Base-by-base conservation (phyloP, 768 basidiomycete species). In the Suillus lakei region DNA sequence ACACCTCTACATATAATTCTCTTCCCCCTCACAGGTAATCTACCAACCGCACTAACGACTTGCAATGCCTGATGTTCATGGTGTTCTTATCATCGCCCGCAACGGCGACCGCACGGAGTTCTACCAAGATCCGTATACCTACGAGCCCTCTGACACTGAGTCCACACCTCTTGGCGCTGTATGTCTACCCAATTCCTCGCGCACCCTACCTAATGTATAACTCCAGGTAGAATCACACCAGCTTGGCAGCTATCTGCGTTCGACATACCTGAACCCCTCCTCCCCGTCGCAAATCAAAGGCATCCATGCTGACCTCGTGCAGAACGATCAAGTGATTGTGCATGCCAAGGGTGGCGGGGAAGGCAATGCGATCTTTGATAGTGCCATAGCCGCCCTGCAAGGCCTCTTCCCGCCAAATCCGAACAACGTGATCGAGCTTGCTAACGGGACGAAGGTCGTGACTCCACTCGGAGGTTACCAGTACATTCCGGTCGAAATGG, bases 401-500 rank as follows among this genome's bases (percentile, higher is more conserved):
- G 93, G 93, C 12, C 80, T 95, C 66, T 93, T 90, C 83, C 93
- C 93, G 7, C 92, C 93, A 3, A 91, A 84, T 64, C 77, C 81
- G 7, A 82, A 83, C 51, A 91, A 91, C 78, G 87, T 83, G 71
- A 89, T 91, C 64, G 82, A 81, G 10, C 87, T 96, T 28, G 92
- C 93, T 9, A 93, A 96, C 71, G 91, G 89, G 70, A 87, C 88
- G 26, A 85, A 80, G 30, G 77, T 96, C 64, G 81, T 86, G 30
- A 85, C 91, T 8, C 92, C 93, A n/a, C 84, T 95, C 32, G 87
- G 88, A 9, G 91, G 92, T 1, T 96, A 95, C 78, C 92, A 94
- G 78, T 96, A 95, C 69, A 86, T 95, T 62, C 91, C 93, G 36
- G 90, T 95, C 59, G 91, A 93, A 74, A 74, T 77, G 74, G 50